Percentiles rank a stretch among this genome's conserved stretches.
Evolutionary conservation across 352 stramenopile genomes (phyloP).

Genomic region (Phytophthora boehmeriae): DNA sequence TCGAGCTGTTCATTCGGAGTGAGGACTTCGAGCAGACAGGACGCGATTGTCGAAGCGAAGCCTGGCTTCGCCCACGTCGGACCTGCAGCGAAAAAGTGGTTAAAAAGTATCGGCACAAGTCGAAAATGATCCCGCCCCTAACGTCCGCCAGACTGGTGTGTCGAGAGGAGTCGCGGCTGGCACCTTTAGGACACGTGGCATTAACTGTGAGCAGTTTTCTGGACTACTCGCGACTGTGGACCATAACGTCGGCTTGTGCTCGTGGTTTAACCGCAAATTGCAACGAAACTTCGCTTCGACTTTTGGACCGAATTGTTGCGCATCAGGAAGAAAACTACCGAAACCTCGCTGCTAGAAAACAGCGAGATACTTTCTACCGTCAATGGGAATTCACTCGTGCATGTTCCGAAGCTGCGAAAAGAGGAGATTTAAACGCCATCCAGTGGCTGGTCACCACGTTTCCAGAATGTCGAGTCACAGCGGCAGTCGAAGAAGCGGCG

Average conservation of each 20-base stretch:
- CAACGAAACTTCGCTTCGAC: constrained; percentile 11
- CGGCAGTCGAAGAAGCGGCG: constrained; percentile 34
- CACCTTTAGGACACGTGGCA: constrained; percentile 36
- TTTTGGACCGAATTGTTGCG: constrained; percentile 28
- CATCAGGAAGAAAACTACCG: constrained; percentile 9
- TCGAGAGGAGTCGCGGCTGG: constrained; percentile 27
- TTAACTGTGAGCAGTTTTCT: constrained; percentile 34
- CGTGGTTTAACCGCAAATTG: neutral
- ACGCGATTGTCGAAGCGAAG: neutral
- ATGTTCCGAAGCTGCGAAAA: constrained; percentile 13
- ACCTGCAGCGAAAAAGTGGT: constrained; percentile 16
- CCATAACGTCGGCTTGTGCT: constrained; percentile 27
- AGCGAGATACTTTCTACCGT: constrained; percentile 25
- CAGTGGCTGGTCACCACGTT: constrained; percentile 30
- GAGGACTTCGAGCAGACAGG: constrained; percentile 21
- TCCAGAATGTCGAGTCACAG: constrained; percentile 30
- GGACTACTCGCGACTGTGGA: constrained; percentile 33
- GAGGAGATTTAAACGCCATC: constrained; percentile 27
- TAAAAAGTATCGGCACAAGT: neutral
- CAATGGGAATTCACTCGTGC: constrained; percentile 41
- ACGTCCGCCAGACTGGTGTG: constrained; percentile 32
- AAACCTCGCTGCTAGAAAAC: constrained; percentile 5
- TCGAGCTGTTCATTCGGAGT: no score
- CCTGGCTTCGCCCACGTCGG: constrained; percentile 23
- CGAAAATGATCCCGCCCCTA: constrained; percentile 21